Percentiles rank a stretch among this genome's conserved stretches.
phyloP scores from a whole-genome alignment of 83 land plant genomes.

The Picea abies region DNA sequence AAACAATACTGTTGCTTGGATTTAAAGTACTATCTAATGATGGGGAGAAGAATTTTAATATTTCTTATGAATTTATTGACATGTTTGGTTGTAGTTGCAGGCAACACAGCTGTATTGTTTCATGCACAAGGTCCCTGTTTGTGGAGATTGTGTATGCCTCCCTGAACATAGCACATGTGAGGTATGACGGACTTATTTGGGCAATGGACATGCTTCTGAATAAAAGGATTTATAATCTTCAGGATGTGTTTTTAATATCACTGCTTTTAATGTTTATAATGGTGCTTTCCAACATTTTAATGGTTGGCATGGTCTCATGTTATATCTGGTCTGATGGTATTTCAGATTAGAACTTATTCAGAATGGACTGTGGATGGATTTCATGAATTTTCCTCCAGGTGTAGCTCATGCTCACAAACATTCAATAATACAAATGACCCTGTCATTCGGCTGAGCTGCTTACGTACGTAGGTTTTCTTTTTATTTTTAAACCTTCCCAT shows the following conservation, averaged over 20 bases:
- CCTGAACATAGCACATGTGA: background rate
- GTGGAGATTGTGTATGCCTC: slow-evolving; percentile 13
- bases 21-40: background rate
- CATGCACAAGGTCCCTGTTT: slow-evolving; percentile 10
- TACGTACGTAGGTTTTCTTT: background rate
- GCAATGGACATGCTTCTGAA: too few relatives aligned
- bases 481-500: slow-evolving; percentile 2
- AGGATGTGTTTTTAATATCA: too few relatives aligned
- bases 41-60: background rate
- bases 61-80: background rate
- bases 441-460: slow-evolving; percentile 3
- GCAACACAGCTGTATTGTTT: slow-evolving; percentile 3
- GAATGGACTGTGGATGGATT: background rate
- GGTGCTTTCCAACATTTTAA: too few relatives aligned
- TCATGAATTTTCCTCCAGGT: background rate
- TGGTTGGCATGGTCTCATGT: background rate
- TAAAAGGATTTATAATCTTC: too few relatives aligned
- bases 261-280: too few relatives aligned
- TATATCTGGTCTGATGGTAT: background rate
- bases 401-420: background rate
- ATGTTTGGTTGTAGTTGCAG: background rate
- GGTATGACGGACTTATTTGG: background rate
- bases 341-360: slow-evolving; percentile 2
- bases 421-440: background rate
- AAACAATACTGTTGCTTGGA: background rate